phyloP scores from a whole-genome alignment of 305 asterid species.

The Fraxinus sp. region DNA sequence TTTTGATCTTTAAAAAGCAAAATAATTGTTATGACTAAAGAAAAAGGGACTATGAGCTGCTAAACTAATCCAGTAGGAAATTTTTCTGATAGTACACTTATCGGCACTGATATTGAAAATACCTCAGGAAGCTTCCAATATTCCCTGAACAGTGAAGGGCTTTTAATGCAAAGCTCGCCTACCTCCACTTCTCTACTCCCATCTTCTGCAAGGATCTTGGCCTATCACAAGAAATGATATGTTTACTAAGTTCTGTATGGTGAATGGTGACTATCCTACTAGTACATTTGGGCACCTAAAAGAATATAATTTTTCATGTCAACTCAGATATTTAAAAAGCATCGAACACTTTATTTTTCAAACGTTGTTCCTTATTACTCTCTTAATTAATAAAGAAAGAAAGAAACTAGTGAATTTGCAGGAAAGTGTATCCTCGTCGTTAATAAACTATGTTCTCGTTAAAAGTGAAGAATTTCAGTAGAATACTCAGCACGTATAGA shows the following conservation, averaged over 20 bases:
- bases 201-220: constrained; percentile 75
- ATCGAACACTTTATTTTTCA: not conserved
- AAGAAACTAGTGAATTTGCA: not conserved
- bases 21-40: not conserved
- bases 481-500: not conserved
- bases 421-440: not conserved
- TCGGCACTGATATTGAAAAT: constrained; percentile 7
- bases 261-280: not conserved
- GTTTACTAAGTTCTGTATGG: constrained; percentile 10
- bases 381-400: not conserved
- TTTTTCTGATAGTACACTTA: not conserved
- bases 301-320: not conserved
- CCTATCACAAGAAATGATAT: constrained; percentile 51
- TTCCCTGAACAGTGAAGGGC: constrained; percentile 92
- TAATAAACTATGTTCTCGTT: not conserved
- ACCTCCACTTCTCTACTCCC: constrained; percentile 44
- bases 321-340: not conserved
- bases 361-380: not conserved
- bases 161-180: constrained; percentile 89
- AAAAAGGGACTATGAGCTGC: not conserved
- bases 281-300: not conserved
- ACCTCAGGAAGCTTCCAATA: constrained; percentile 97
- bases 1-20: not conserved
- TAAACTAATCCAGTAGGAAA: not conserved
- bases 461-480: not conserved